Conservation (phyloP, 176 grass and related monocot species). For the Luzula sylvatica region DNA sequence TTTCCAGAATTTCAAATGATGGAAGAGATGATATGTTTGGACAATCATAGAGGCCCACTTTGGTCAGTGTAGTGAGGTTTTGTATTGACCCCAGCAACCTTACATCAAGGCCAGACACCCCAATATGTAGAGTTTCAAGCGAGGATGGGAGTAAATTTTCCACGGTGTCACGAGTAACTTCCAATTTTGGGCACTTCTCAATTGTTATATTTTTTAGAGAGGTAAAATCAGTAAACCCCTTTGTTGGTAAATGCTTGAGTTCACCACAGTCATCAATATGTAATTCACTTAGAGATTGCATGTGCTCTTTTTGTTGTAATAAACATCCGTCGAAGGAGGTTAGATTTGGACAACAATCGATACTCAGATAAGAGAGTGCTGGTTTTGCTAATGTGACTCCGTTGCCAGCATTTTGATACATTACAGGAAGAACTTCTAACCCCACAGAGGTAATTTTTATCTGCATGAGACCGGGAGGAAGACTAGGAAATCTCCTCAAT, state of each 20-base stretch:
- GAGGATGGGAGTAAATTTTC: background rate
- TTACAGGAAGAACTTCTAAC: conserved; percentile 15
- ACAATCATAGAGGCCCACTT: background rate
- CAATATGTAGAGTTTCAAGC: background rate
- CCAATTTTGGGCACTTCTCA: background rate
- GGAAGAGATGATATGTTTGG: conserved; percentile 12
- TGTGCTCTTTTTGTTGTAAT: conserved; percentile 2
- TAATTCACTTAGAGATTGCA: background rate
- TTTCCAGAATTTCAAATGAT: conserved; percentile 10
- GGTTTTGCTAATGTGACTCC: background rate
- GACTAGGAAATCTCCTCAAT: conserved; percentile 10
- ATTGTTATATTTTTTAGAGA: conserved; percentile 8
- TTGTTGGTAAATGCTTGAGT: background rate
- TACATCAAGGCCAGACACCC: conserved; percentile 11
- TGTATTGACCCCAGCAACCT: conserved; percentile 4
- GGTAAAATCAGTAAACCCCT: conserved; percentile 9
- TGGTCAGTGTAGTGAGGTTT: conserved; percentile 11
- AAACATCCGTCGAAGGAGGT: background rate
- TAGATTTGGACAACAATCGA: background rate
- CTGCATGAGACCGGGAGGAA: conserved; percentile 19
- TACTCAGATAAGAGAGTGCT: background rate
- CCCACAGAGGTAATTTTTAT: background rate
- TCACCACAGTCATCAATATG: background rate
- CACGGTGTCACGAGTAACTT: background rate
- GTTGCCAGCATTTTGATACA: background rate